phyloP scores from a whole-genome alignment of 176 grass and related monocot species.

The Guadua angustifolia region DNA sequence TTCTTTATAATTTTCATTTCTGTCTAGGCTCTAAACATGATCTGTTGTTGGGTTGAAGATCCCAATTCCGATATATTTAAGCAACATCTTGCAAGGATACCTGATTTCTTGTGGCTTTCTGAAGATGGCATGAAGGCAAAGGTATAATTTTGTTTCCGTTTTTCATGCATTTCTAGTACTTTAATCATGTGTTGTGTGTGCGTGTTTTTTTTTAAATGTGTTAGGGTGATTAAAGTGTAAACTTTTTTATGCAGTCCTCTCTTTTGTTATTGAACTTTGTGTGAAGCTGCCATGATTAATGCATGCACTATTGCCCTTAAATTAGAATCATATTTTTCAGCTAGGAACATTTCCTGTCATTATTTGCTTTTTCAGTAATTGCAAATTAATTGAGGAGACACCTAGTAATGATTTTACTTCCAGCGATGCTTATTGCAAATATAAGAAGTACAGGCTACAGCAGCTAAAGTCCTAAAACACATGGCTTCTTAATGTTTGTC shows the following conservation, averaged over 20 bases:
- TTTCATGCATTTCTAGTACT: not conserved
- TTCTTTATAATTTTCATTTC: not conserved
- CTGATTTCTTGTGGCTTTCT: slow-evolving; percentile 79
- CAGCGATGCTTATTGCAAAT: not conserved
- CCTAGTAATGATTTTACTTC: not conserved
- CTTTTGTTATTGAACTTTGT: not conserved
- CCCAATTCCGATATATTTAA: slow-evolving; percentile 77
- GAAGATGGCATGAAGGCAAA: slow-evolving; percentile 93
- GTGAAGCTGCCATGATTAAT: too few relatives aligned
- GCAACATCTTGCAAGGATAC: slow-evolving; percentile 66
- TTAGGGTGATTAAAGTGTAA: not conserved
- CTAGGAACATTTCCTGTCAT: not conserved
- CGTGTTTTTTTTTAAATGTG: too few relatives aligned
- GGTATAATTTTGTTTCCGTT: slow-evolving; percentile 29
- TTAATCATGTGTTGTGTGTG: not conserved
- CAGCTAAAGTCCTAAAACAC: not conserved
- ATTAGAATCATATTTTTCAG: not conserved
- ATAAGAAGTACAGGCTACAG: not conserved
- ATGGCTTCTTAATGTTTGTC: not conserved
- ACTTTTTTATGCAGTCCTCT: not conserved
- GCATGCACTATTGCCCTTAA: not conserved
- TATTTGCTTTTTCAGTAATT: not conserved
- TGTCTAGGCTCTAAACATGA: slow-evolving; percentile 73
- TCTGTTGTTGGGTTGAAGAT: slow-evolving; percentile 75
- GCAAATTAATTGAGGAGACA: not conserved